Percentiles rank a stretch among this genome's conserved stretches.
Evolutionary conservation across 495 filamentous ascomycete species (phyloP).

Genomic region (Aspergillus bridgeri): DNA sequence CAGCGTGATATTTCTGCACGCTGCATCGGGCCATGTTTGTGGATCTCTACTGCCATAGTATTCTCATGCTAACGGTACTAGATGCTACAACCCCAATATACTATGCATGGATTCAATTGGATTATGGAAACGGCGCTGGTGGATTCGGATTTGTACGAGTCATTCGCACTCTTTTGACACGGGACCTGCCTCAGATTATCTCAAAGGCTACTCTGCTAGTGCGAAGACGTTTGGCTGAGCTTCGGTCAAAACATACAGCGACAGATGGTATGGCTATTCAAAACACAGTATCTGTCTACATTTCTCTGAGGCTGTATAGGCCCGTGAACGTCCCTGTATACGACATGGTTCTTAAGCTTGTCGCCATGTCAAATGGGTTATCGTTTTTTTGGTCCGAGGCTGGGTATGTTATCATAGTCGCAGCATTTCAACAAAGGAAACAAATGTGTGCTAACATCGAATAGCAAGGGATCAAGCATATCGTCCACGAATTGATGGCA

Average conservation of each 20-base stretch:
- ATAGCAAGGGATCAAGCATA: neutral
- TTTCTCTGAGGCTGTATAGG: too few relatives aligned
- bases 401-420: neutral
- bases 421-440: neutral
- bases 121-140: neutral
- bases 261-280: neutral
- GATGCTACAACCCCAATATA: conserved; percentile 1
- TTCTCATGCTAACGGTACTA: neutral
- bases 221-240: neutral
- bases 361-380: neutral
- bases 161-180: neutral
- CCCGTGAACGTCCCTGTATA: neutral
- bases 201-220: neutral
- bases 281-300: neutral
- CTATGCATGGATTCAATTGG: conserved; percentile 1
- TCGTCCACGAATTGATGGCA: conserved; percentile 5
- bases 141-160: neutral
- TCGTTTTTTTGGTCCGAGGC: neutral
- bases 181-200: neutral
- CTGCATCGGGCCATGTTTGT: neutral
- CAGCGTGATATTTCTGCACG: neutral
- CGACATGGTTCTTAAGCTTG: neutral
- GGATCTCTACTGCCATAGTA: neutral
- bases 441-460: neutral
- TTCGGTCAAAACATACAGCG: neutral